phyloP scores from a whole-genome alignment of 768 basidiomycete genomes.

The Boletus reticulatus region DNA sequence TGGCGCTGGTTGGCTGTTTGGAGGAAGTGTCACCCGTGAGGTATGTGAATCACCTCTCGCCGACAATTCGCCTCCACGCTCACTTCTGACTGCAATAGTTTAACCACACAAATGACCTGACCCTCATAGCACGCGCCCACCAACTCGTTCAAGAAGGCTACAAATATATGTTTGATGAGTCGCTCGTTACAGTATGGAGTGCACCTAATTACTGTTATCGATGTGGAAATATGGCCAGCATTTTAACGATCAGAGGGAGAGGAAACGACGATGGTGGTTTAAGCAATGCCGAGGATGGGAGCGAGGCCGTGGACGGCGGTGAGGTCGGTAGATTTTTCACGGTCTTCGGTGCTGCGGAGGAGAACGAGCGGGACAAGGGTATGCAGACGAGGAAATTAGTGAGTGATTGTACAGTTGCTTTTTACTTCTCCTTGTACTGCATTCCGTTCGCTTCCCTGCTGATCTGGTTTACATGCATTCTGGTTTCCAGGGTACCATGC shows the following conservation, averaged over 20 bases:
- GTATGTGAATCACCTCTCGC: slow-evolving; percentile 36
- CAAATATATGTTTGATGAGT: slow-evolving; percentile 95
- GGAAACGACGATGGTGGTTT: slow-evolving; percentile 33
- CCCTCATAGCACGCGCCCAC: slow-evolving; percentile 91
- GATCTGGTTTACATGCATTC: not conserved
- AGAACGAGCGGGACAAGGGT: slow-evolving; percentile 84
- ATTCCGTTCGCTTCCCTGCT: not conserved
- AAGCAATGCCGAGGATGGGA: slow-evolving; percentile 1
- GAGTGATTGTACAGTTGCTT: slow-evolving; percentile 23
- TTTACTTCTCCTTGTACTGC: not conserved
- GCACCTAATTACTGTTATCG: slow-evolving; percentile 87
- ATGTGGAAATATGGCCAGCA: slow-evolving; percentile 89
- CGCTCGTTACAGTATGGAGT: slow-evolving; percentile 91
- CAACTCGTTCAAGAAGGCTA: slow-evolving; percentile 95
- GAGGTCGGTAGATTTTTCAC: slow-evolving; percentile 57
- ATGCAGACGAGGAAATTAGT: slow-evolving; percentile 76
- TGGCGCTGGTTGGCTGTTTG: slow-evolving; percentile 96
- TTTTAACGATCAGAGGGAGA: slow-evolving; percentile 77
- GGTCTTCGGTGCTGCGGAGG: slow-evolving; percentile 83
- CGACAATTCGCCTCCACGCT: not conserved
- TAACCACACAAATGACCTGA: slow-evolving; percentile 87
- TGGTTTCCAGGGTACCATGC: slow-evolving; percentile 34
- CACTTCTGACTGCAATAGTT: slow-evolving; percentile 51
- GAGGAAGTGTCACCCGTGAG: slow-evolving; percentile 81
- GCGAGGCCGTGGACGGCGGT: slow-evolving; percentile 7